A percentile compares a stretch with the other conserved stretches of the same genome.
phyloP scores from a whole-genome alignment of 192 early-diverging fungal genomes.

The Podila minutissima region DNA sequence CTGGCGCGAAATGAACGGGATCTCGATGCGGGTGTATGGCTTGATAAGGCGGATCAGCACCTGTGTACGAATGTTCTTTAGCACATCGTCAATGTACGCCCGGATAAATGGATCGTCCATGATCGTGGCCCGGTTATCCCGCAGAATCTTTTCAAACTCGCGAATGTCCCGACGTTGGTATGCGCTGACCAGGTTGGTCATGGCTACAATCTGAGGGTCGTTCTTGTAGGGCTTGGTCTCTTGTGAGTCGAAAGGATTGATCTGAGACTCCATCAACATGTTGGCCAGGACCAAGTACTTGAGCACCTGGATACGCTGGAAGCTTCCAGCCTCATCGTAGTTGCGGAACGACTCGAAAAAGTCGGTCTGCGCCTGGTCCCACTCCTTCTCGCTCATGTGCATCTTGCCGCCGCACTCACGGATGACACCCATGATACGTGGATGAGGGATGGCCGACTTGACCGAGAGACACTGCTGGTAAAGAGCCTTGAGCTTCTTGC shows the following conservation, averaged over 20 bases:
- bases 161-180: conserved; percentile 90
- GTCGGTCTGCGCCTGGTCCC: conserved; percentile 91
- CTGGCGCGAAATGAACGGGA: conserved; percentile 82
- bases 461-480: conserved; percentile 91
- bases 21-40: conserved; percentile 93
- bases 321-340: conserved; percentile 96
- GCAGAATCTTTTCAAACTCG: conserved; percentile 89
- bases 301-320: conserved; percentile 90
- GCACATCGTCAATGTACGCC: conserved; percentile 90
- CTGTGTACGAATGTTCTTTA: conserved; percentile 93
- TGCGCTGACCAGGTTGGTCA: conserved; percentile 90
- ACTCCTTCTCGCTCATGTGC: conserved; percentile 96
- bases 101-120: conserved; percentile 92
- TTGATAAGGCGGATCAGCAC: conserved; percentile 85
- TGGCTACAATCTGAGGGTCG: conserved; percentile 92
- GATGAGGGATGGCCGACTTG: conserved; percentile 95
- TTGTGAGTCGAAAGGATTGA: conserved; percentile 97
- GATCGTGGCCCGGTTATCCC: conserved; percentile 76
- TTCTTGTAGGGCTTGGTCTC: conserved; percentile 97
- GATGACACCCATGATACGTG: conserved; percentile 96
- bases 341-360: conserved; percentile 99
- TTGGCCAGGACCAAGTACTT: conserved; percentile 97
- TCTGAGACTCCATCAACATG: conserved; percentile 95
- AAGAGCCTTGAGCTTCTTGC: conserved; percentile 88
- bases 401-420: conserved; percentile 98